Conservation (phyloP, 176 grass and related monocot genomes). For the Rhynchospora tenuis region DNA sequence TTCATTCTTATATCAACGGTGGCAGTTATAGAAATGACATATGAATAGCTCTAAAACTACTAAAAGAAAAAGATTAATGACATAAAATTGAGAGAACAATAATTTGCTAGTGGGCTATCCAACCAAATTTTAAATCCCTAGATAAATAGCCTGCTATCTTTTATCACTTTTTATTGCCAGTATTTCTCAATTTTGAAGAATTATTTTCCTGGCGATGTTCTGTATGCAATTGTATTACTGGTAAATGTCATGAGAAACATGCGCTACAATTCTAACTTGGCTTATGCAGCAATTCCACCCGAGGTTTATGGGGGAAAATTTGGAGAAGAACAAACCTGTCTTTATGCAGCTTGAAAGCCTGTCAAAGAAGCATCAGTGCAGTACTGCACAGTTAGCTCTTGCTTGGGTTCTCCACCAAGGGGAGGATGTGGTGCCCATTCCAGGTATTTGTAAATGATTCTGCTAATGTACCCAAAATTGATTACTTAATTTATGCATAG, state of each 20-base stretch:
- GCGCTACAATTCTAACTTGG: neutral
- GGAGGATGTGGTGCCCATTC: conserved; percentile 75
- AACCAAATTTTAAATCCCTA: neutral
- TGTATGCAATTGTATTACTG: neutral
- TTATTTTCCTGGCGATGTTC: neutral
- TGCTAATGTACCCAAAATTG: neutral
- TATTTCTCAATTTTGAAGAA: neutral
- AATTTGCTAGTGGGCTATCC: neutral
- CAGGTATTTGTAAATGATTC: conserved; percentile 37
- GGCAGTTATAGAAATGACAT: neutral
- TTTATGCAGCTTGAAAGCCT: conserved; percentile 48
- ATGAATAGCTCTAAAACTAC: neutral
- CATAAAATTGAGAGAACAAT: neutral
- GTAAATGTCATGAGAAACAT: neutral
- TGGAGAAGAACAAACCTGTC: conserved; percentile 72
- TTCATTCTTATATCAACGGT: neutral
- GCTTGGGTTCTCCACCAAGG: conserved; percentile 84
- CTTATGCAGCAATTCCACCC: conserved; percentile 41
- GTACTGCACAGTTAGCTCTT: conserved; percentile 52
- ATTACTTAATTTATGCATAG: neutral
- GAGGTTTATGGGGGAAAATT: conserved; percentile 47
- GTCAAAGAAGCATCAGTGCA: conserved; percentile 60
- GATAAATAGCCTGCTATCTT: neutral
- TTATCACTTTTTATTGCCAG: neutral
- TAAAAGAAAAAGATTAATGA: neutral